phyloP scores from a whole-genome alignment of 106 monocot species.

The Dendrobium officinale region DNA sequence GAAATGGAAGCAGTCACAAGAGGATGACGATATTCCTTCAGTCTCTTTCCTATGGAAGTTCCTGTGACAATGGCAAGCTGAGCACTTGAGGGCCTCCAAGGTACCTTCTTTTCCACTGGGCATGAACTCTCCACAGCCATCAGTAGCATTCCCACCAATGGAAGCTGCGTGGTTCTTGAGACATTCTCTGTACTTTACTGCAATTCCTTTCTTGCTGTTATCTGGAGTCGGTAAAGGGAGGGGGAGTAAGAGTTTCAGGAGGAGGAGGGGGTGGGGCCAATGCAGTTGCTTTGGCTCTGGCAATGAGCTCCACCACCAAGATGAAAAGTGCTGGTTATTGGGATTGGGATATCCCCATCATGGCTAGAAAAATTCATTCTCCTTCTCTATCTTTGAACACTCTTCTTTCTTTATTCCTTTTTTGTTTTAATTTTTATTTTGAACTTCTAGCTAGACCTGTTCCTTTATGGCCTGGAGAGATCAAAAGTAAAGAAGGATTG shows the following conservation, averaged over 20 bases:
- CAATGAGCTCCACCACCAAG: background rate
- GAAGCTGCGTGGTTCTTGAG: slow-evolving; percentile 70
- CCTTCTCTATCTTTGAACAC: slow-evolving; percentile 3
- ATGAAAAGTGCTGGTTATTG: slow-evolving; percentile 26
- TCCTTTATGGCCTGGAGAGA: slow-evolving; percentile 3
- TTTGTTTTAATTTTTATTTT: background rate
- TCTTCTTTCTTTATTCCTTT: background rate
- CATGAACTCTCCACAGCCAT: slow-evolving; percentile 87
- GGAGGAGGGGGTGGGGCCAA: background rate
- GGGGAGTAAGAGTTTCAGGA: background rate
- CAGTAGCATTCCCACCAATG: slow-evolving; percentile 53
- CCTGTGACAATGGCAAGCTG: slow-evolving; percentile 65
- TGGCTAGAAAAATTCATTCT: slow-evolving; percentile 24
- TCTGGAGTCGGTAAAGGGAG: background rate
- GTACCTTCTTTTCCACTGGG: slow-evolving; percentile 62
- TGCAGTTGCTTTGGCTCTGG: background rate
- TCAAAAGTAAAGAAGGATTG: background rate
- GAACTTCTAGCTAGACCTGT: background rate
- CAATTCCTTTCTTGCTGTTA: slow-evolving; percentile 4
- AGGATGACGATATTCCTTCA: slow-evolving; percentile 22
- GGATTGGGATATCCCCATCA: slow-evolving; percentile 28
- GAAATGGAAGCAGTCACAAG: slow-evolving; percentile 8
- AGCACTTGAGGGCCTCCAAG: slow-evolving; percentile 52
- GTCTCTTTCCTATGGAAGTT: slow-evolving; percentile 67
- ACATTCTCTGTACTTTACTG: slow-evolving; percentile 60